Conservation (phyloP, 352 stramenopile species). For the Phytophthora multivora region DNA sequence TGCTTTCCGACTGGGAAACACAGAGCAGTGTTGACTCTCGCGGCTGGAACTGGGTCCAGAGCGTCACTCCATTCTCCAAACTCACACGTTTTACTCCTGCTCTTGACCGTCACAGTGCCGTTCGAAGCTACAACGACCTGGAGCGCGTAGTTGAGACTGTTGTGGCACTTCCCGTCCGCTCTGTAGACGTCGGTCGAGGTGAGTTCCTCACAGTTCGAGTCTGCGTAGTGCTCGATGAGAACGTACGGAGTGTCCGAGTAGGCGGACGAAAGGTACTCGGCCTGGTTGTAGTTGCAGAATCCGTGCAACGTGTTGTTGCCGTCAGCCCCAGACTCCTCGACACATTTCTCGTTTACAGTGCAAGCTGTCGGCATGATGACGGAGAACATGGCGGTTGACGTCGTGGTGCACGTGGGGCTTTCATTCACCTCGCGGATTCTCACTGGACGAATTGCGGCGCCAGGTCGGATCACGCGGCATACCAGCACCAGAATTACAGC, state of each 20-base stretch:
- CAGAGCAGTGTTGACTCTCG: no score
- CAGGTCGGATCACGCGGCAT: conserved; percentile 2
- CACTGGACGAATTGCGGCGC: neutral
- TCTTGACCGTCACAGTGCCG: conserved; percentile 2
- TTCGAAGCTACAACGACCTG: neutral
- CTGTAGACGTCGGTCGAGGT: conserved; percentile 11
- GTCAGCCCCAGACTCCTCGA: conserved; percentile 3
- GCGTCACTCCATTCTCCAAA: no score
- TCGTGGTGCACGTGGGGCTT: neutral
- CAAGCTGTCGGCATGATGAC: conserved; percentile 5
- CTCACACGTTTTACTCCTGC: neutral
- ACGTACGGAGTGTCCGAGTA: conserved; percentile 7
- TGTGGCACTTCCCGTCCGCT: conserved; percentile 14
- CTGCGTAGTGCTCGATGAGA: conserved; percentile 15
- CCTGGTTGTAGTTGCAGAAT: conserved; percentile 9
- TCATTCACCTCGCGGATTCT: conserved; percentile 13
- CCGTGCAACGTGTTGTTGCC: conserved; percentile 4
- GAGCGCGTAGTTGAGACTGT: conserved; percentile 19
- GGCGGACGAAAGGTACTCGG: conserved; percentile 3
- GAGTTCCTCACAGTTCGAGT: conserved; percentile 1
- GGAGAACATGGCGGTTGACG: conserved; percentile 6
- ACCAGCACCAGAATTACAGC: conserved; percentile 1
- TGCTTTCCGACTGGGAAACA: no score
- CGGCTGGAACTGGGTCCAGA: no score
- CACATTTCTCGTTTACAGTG: neutral